Conservation (phyloP, 2,329 filamentous ascomycete genomes). For the Colletotrichum theobromicola region DNA sequence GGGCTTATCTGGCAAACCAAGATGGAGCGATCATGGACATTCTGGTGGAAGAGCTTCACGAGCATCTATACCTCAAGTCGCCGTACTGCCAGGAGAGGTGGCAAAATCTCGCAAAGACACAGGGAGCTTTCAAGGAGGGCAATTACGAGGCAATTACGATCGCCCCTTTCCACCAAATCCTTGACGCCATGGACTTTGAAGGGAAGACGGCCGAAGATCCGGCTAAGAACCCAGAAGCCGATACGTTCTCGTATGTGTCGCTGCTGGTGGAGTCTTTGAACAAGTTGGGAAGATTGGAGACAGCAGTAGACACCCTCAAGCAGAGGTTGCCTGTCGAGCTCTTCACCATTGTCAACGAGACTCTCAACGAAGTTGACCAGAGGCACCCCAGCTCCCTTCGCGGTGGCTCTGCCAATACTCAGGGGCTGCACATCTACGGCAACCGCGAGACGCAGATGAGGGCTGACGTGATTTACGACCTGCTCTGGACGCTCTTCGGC, state of each 20-base stretch:
- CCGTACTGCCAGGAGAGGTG: constrained; percentile 97
- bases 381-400: constrained; percentile 84
- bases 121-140: constrained; percentile 57
- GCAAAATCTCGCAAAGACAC: constrained; percentile 79
- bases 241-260: constrained; percentile 93
- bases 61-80: constrained; percentile 96
- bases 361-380: constrained; percentile 91
- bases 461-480: constrained; percentile 86
- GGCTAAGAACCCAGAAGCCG: constrained; percentile 90
- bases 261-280: constrained; percentile 89
- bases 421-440: constrained; percentile 67
- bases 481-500: constrained; percentile 90
- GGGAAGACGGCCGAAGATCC: constrained; percentile 79
- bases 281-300: constrained; percentile 84
- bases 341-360: constrained; percentile 92
- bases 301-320: constrained; percentile 88
- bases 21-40: constrained; percentile 93
- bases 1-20: constrained; percentile 89
- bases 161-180: constrained; percentile 61
- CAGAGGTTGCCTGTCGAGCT: constrained; percentile 92
- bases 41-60: constrained; percentile 94
- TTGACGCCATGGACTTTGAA: constrained; percentile 67
- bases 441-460: constrained; percentile 77
- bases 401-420: constrained; percentile 56
- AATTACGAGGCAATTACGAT: constrained; percentile 51